phyloP scores from a whole-genome alignment of 1,139 yeast species.

The Kodamaea plutei region DNA sequence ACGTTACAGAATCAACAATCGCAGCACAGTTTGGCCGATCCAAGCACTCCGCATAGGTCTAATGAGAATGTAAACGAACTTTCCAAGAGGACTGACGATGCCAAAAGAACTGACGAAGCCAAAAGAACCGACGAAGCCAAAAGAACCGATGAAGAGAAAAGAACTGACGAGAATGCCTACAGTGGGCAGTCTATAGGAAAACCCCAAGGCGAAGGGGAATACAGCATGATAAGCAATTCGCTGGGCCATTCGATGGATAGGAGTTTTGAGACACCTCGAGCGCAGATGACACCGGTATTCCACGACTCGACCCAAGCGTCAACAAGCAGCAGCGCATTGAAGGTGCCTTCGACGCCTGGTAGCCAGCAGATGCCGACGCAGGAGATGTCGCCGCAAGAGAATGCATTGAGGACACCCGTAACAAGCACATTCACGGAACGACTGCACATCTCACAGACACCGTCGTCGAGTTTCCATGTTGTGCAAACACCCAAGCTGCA shows the following conservation, averaged over 20 bases:
- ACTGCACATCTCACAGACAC: constrained; percentile 3
- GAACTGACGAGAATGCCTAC: too few relatives aligned
- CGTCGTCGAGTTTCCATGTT: constrained; percentile 21
- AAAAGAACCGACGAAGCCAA: constrained; percentile 10
- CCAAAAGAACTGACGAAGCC: constrained; percentile 9
- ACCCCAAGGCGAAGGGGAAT: too few relatives aligned
- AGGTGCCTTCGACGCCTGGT: constrained; percentile 7
- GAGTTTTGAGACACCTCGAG: constrained; percentile 12
- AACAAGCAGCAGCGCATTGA: too few relatives aligned
- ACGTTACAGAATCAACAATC: constrained; percentile 15
- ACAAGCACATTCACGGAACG: constrained; percentile 7
- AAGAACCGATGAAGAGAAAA: too few relatives aligned
- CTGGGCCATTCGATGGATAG: too few relatives aligned
- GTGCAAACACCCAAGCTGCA: constrained; percentile 23
- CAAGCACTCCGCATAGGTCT: too few relatives aligned
- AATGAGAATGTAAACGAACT: too few relatives aligned
- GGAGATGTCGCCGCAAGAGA: constrained; percentile 6
- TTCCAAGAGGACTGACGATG: too few relatives aligned
- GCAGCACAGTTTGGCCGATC: constrained; percentile 1
- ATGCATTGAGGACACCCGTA: constrained; percentile 12
- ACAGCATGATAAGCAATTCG: too few relatives aligned
- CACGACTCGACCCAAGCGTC: not conserved
- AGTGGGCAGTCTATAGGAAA: too few relatives aligned
- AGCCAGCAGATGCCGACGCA: constrained; percentile 1
- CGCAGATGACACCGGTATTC: constrained; percentile 9